Evolutionary conservation across 2,329 filamentous ascomycete species (phyloP).

Genomic region (Moelleriella libera): DNA sequence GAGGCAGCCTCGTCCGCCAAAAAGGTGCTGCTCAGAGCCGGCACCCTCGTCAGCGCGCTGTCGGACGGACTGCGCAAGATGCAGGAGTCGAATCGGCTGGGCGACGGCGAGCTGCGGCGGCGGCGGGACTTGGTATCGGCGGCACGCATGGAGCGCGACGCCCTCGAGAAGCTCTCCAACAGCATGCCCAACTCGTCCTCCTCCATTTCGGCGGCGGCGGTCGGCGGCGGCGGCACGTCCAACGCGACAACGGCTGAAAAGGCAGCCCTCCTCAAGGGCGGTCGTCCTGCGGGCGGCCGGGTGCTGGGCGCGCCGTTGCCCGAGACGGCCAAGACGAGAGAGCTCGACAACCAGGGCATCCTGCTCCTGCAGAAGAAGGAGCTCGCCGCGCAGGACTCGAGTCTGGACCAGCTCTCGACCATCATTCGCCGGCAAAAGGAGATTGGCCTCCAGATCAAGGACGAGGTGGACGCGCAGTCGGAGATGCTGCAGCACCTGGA

Average conservation of each 20-base stretch:
- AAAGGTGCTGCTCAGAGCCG: constrained; percentile 54
- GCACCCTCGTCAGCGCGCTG: constrained; percentile 46
- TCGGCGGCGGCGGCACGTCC: constrained; percentile 32
- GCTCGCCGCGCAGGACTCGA: constrained; percentile 61
- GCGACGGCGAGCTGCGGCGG: constrained; percentile 61
- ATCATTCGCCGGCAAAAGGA: constrained; percentile 62
- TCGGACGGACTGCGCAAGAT: constrained; percentile 50
- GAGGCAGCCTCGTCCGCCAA: constrained; percentile 65
- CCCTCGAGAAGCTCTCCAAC: constrained; percentile 58
- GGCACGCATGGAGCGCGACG: constrained; percentile 60
- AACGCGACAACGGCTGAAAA: constrained; percentile 31
- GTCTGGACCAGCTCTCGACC: constrained; percentile 52
- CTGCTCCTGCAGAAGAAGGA: constrained; percentile 60
- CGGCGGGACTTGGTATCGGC: constrained; percentile 56
- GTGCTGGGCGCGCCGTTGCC: constrained; percentile 59
- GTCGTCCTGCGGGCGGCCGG: constrained; percentile 35
- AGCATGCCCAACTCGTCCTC: constrained; percentile 22
- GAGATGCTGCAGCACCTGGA: constrained; percentile 54
- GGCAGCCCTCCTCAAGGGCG: constrained; percentile 28
- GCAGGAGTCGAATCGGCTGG: constrained; percentile 40
- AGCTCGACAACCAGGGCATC: constrained; percentile 63
- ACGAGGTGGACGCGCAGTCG: constrained; percentile 59
- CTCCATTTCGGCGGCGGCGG: constrained; percentile 7
- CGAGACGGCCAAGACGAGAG: constrained; percentile 64
- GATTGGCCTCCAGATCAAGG: constrained; percentile 63